Conservation (phyloP, 2,329 filamentous ascomycete genomes). For the Colletotrichum noveboracense region DNA sequence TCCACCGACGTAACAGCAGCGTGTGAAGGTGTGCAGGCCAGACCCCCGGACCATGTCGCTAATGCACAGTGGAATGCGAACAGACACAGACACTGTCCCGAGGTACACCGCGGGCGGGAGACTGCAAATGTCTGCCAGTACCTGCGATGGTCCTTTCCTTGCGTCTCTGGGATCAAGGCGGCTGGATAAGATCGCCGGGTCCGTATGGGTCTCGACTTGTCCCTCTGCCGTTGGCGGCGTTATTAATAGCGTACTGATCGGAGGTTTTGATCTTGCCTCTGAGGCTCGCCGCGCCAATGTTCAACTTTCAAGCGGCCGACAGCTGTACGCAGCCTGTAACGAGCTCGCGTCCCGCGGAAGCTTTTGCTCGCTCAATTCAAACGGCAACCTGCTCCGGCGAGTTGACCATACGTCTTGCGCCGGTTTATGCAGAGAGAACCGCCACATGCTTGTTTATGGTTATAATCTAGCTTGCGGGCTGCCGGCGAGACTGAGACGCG, state of each 20-base stretch:
- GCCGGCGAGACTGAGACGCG: background rate
- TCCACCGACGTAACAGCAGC: slow-evolving; percentile 24
- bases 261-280: slow-evolving; percentile 2
- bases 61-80: background rate
- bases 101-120: background rate
- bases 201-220: slow-evolving; percentile 16
- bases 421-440: background rate
- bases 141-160: background rate
- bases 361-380: background rate
- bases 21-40: slow-evolving; percentile 17
- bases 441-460: background rate
- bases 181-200: slow-evolving; percentile 5
- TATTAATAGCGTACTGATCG: slow-evolving; percentile 21
- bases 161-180: slow-evolving; percentile 3
- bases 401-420: background rate
- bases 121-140: background rate
- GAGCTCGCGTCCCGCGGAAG: background rate
- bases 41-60: background rate
- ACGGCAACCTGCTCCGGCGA: background rate
- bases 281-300: background rate
- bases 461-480: background rate
- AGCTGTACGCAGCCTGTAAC: background rate
- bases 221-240: background rate
- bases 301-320: background rate
- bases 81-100: background rate